Evolutionary conservation across 768 basidiomycete genomes (phyloP).

Genomic region (Xerocomellus chrysenteron): DNA sequence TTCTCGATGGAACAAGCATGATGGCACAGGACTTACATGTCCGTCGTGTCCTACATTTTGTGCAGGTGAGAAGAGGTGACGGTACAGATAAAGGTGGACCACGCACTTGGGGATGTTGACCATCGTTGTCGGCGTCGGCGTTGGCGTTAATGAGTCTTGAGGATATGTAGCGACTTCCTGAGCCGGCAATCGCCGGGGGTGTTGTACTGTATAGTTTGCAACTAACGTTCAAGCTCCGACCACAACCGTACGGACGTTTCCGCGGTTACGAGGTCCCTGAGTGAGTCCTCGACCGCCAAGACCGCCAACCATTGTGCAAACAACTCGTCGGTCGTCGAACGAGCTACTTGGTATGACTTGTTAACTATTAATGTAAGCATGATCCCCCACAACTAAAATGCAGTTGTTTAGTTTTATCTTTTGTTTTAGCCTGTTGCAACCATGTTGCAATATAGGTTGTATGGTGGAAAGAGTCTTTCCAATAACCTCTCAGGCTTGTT

Average conservation of each 20-base stretch:
- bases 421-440: constrained; percentile 55
- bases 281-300: too few species aligned
- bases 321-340: too few species aligned
- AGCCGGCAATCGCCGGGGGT: constrained; percentile 26
- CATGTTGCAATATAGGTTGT: constrained; percentile 66
- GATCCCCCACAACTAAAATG: neutral
- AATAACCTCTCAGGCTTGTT: constrained; percentile 57
- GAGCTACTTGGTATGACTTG: constrained; percentile 46
- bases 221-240: constrained; percentile 24
- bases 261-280: neutral
- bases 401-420: neutral
- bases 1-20: neutral
- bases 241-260: neutral
- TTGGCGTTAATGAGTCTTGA: constrained; percentile 13
- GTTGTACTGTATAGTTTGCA: constrained; percentile 24
- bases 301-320: too few species aligned
- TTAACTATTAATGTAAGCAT: constrained; percentile 64
- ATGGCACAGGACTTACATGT: constrained; percentile 67
- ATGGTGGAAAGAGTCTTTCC: constrained; percentile 51
- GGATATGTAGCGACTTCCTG: constrained; percentile 4
- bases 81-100: neutral
- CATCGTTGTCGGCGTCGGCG: constrained; percentile 51
- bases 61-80: constrained; percentile 14
- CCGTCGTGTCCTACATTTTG: constrained; percentile 73
- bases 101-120: constrained; percentile 95